These are phyloP conservation scores for Drechslerella coelobrocha DNA, from an alignment of 2,329 filamentous ascomycete genomes.

Conservation along the genomic window DNA sequence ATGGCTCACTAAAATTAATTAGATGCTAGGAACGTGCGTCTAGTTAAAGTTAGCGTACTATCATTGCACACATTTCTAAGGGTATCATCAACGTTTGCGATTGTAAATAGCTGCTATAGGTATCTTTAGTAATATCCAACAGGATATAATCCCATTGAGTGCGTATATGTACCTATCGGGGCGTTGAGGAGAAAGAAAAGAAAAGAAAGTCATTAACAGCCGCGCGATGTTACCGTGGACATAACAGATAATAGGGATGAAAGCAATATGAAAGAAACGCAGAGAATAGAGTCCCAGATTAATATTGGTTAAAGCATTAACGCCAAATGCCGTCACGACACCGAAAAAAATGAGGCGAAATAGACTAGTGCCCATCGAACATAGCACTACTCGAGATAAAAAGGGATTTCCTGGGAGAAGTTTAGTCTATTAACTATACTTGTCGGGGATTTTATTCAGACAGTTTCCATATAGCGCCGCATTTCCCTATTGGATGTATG, in stretches of 20 bases:
- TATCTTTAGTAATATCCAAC: neutral
- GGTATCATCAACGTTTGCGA: neutral
- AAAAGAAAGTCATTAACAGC: too few species aligned
- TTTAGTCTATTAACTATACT: too few species aligned
- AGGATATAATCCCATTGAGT: neutral
- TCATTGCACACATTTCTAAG: neutral
- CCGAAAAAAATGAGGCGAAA: too few species aligned
- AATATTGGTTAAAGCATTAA: too few species aligned
- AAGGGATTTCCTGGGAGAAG: too few species aligned
- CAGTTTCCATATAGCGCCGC: conserved; percentile 79
- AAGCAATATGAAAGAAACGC: too few species aligned
- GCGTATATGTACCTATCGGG: neutral
- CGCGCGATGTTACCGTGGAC: too few species aligned
- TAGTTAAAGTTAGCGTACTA: neutral
- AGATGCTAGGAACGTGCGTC: neutral
- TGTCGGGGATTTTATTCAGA: conserved; percentile 59
- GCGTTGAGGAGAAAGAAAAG: neutral
- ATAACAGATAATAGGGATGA: too few species aligned
- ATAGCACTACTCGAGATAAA: too few species aligned
- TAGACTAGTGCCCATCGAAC: too few species aligned
- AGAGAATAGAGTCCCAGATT: too few species aligned
- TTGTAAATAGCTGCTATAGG: neutral
- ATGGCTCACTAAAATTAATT: neutral
- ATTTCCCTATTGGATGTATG: conserved; percentile 67
- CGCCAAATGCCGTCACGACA: too few species aligned